Percentiles rank a stretch among this genome's conserved stretches.
Conservation (phyloP, 164 flowering plant genomes). For the Protea cynaroides region DNA sequence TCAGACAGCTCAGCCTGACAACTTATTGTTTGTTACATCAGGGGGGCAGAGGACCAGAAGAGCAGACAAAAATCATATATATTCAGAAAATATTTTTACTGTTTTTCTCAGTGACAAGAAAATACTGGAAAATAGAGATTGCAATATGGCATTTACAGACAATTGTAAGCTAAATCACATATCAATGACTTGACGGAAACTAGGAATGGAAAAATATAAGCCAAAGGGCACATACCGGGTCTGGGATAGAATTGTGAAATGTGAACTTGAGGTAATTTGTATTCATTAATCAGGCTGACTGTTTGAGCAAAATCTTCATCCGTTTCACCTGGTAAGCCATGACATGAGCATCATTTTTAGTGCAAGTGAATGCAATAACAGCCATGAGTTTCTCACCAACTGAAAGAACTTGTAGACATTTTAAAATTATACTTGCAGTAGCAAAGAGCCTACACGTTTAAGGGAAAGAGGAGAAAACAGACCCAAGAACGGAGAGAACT, state of each 20-base stretch:
- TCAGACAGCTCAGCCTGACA: no score
- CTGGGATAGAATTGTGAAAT: slow-evolving; percentile 98
- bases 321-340: slow-evolving; percentile 75
- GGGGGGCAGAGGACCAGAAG: no score
- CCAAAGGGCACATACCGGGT: slow-evolving; percentile 51
- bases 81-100: no score
- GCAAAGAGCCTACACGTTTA: no score
- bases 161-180: neutral
- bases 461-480: no score
- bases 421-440: no score
- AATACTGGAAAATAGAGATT: neutral
- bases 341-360: neutral
- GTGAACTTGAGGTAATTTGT: slow-evolving; percentile 91
- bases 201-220: neutral
- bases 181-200: neutral
- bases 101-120: neutral
- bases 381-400: no score
- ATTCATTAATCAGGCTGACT: slow-evolving; percentile 61
- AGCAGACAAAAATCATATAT: no score
- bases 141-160: neutral
- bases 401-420: no score
- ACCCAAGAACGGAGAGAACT: no score
- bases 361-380: no score
- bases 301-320: slow-evolving; percentile 93
- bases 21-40: no score